Percentiles rank a stretch among this genome's conserved stretches.
Conservation (phyloP, 176 grass and related monocot genomes). For the Cocos nucifera region DNA sequence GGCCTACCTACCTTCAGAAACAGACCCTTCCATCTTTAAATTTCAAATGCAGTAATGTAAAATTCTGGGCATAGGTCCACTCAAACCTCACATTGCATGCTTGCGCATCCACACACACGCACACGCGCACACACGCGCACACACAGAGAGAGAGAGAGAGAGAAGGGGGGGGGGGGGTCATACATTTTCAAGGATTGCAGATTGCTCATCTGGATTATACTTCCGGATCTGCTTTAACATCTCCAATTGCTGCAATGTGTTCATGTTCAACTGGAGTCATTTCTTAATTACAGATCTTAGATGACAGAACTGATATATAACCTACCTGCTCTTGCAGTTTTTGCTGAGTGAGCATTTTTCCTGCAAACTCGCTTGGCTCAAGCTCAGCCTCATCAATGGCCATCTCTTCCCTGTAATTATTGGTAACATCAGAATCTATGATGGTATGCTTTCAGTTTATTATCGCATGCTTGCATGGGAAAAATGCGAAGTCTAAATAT, state of each 20-base stretch:
- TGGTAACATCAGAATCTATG: neutral
- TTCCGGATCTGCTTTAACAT: conserved; percentile 56
- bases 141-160: conserved; percentile 6
- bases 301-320: neutral
- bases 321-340: conserved; percentile 51
- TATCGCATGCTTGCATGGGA: too few relatives aligned
- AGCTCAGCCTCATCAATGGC: conserved; percentile 85
- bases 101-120: too few relatives aligned
- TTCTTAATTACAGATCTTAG: neutral
- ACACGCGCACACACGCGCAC: neutral
- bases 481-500: too few relatives aligned
- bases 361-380: conserved; percentile 40
- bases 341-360: conserved; percentile 51
- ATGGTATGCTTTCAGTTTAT: too few relatives aligned
- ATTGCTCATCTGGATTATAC: conserved; percentile 52
- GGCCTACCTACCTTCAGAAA: conserved; percentile 38
- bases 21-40: conserved; percentile 22
- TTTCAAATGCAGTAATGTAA: conserved; percentile 10
- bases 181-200: conserved; percentile 45
- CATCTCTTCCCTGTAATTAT: conserved; percentile 62
- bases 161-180: too few relatives aligned
- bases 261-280: neutral
- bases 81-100: too few relatives aligned
- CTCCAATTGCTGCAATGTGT: conserved; percentile 49
- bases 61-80: too few relatives aligned